Conservation (phyloP, 1,139 yeast genomes). For the Debaryomyces coudertii region DNA sequence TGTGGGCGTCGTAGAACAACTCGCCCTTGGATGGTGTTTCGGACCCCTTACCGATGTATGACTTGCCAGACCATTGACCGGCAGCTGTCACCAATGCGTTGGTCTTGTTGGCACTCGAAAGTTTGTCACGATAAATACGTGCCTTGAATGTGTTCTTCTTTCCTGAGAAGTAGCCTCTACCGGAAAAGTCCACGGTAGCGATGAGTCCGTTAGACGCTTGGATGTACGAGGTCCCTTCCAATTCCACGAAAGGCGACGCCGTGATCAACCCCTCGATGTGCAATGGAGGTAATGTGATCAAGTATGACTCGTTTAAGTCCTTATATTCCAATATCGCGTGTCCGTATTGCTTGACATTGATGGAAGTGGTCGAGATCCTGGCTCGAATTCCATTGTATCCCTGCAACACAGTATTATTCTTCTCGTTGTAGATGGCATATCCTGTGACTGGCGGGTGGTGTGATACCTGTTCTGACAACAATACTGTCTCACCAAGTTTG, state of each 20-base stretch:
- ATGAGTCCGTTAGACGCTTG: constrained; percentile 80
- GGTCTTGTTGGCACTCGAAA: constrained; percentile 53
- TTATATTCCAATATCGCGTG: constrained; percentile 75
- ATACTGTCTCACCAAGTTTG: constrained; percentile 67
- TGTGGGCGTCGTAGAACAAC: constrained; percentile 71
- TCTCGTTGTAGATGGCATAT: constrained; percentile 73
- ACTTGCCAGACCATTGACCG: constrained; percentile 92
- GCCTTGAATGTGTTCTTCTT: constrained; percentile 93
- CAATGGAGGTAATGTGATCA: constrained; percentile 90
- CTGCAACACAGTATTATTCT: constrained; percentile 67
- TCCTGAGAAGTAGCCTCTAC: constrained; percentile 96
- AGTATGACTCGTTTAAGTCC: constrained; percentile 66
- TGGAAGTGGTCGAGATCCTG: constrained; percentile 73
- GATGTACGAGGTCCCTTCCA: constrained; percentile 83
- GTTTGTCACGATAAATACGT: constrained; percentile 61
- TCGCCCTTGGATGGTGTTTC: constrained; percentile 43
- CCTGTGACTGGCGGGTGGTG: constrained; percentile 98
- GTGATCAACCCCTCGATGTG: constrained; percentile 91
- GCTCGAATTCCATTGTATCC: constrained; percentile 93
- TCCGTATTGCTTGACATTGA: constrained; percentile 88
- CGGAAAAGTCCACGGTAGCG: constrained; percentile 78
- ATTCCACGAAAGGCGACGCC: constrained; percentile 87
- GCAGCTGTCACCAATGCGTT: constrained; percentile 73
- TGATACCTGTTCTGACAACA: constrained; percentile 88
- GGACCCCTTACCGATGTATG: constrained; percentile 52